A percentile compares a stretch with the other conserved stretches of the same genome.
Evolutionary conservation across 176 grass and related monocot species (phyloP).

Genomic region (Puccinellia tenuiflora): DNA sequence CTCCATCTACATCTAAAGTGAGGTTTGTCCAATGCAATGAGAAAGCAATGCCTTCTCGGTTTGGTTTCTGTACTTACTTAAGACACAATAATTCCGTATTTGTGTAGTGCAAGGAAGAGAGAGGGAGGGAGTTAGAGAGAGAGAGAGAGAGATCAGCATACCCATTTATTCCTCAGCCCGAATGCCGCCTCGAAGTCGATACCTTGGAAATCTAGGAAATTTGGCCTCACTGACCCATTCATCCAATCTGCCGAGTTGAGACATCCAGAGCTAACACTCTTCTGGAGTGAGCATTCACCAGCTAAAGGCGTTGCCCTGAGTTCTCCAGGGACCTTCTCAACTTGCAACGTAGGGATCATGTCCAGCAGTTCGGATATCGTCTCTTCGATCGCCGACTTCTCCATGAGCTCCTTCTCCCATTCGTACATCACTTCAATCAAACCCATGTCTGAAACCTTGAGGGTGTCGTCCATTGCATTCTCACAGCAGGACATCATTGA

Average conservation of each 20-base stretch:
- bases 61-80: conserved; percentile 8
- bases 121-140: neutral
- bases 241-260: conserved; percentile 66
- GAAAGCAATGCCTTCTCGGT: conserved; percentile 19
- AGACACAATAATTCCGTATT: conserved; percentile 26
- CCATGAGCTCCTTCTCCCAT: conserved; percentile 82
- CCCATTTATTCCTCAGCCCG: conserved; percentile 53
- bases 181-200: conserved; percentile 76
- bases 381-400: conserved; percentile 77
- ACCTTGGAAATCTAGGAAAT: conserved; percentile 80
- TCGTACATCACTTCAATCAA: conserved; percentile 67
- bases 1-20: neutral
- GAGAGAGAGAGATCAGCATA: neutral
- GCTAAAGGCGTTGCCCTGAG: neutral
- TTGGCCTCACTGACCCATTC: conserved; percentile 49
- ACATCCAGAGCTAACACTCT: conserved; percentile 84
- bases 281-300: conserved; percentile 71
- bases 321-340: conserved; percentile 19
- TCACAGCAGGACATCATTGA: conserved; percentile 56
- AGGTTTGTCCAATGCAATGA: neutral
- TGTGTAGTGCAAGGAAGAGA: neutral
- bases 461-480: conserved; percentile 34
- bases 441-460: conserved; percentile 19
- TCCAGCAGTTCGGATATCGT: conserved; percentile 74
- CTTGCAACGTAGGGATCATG: conserved; percentile 69